Base-by-base conservation (phyloP, 1,284 basidiomycete genomes). In the Microbotryomycetes sp. region DNA sequence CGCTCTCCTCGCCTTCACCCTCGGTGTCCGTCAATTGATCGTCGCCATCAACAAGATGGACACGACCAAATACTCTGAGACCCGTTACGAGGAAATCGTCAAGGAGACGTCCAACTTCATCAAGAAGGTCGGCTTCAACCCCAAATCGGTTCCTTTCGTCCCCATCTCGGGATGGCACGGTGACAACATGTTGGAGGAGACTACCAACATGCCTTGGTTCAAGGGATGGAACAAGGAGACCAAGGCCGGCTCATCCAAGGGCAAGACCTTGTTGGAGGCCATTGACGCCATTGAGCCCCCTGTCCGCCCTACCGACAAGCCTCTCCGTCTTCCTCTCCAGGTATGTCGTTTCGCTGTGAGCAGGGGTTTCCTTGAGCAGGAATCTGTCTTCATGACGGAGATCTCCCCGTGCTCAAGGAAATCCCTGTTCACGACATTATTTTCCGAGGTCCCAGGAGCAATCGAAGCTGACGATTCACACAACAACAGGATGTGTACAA, bases 101-200 rank as follows among this genome's bases (percentile, higher is more conserved):
- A 97, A 97, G 85, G 96, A 98, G 83, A 92, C 92, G 62, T 92
- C 91, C 75, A 87, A 83, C 80, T 99, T 98, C 86, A 97, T 98
- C 82, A 98, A 99, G 87, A 99, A 99, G 87, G 94, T 99, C 79
- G 94, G 94, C 69, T 99, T 94, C 87, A 97, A 98, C 88, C 94
- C 96, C 79, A 97, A 97, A 86, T 78, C 85, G 62, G 93, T 98
- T 72, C 85, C 94, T 72, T 98, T 98, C 83, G 96, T 98, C 72
- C 94, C 96, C 77, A 97, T 99, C 81, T 99, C 94, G 67, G 96
- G 94, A 74, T 99, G 94, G 94, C 92, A 97, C 85, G 96, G 94
- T 79, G 94, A 99, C 87, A 98, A 98, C 89, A 98, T 98, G 94
- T 84, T 98, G 81, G 94, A 98, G 84, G 89, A 92, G 80, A 92